A percentile compares a stretch with the other conserved stretches of the same genome.
Evolutionary conservation across 352 stramenopile genomes (phyloP).

Genomic region (Aphanomyces cochlioides): DNA sequence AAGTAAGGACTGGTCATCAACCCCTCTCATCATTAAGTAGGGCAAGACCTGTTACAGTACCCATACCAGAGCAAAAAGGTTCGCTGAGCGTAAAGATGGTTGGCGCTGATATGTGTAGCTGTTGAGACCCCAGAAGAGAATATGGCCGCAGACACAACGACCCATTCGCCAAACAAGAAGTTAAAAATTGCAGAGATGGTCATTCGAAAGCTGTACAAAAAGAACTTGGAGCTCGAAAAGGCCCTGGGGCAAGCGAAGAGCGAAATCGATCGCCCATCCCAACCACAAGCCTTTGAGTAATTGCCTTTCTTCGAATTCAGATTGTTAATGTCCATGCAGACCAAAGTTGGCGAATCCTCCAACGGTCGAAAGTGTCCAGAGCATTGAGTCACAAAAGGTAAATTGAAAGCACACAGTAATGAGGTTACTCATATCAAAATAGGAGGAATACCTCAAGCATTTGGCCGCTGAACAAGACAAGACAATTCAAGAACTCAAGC

Average conservation of each 20-base stretch:
- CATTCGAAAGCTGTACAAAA: slow-evolving; percentile 57
- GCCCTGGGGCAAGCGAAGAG: slow-evolving; percentile 33
- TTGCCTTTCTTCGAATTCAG: not conserved
- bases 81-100: no score
- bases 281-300: slow-evolving; percentile 25
- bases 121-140: no score
- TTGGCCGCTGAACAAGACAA: slow-evolving; percentile 51
- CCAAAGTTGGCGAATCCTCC: slow-evolving; percentile 25
- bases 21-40: no score
- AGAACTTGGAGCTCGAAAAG: slow-evolving; percentile 47
- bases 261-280: slow-evolving; percentile 32
- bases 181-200: slow-evolving; percentile 55
- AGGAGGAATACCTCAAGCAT: slow-evolving; percentile 44
- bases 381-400: slow-evolving; percentile 43
- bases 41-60: no score
- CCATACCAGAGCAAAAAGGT: no score
- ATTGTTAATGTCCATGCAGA: not conserved
- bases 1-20: no score
- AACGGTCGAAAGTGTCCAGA: slow-evolving; percentile 35
- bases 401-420: not conserved
- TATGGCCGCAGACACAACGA: not conserved
- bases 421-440: not conserved
- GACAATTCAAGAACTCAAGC: slow-evolving; percentile 45
- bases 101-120: no score
- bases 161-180: slow-evolving; percentile 42